phyloP scores from a whole-genome alignment of 129 eudicot genomes.

The Tanacetum coccineum region DNA sequence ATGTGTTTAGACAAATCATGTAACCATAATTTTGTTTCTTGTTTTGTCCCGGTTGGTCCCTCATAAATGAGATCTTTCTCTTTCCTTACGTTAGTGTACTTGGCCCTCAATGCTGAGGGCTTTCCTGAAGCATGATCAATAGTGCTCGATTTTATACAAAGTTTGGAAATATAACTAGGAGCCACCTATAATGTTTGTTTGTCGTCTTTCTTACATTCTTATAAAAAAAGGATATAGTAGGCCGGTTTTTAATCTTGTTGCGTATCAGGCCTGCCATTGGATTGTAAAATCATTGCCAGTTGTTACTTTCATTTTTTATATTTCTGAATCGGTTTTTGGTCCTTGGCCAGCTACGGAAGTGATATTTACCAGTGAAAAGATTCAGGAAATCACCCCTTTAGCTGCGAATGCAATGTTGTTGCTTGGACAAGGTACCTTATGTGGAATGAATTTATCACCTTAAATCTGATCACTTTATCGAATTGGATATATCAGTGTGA shows the following conservation, averaged over 20 bases:
- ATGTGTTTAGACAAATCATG: neutral
- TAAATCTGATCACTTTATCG: slow-evolving; percentile 15
- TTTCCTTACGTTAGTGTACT: too few species aligned
- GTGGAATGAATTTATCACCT: neutral
- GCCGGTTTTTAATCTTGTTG: neutral
- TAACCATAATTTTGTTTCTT: neutral
- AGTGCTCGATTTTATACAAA: neutral
- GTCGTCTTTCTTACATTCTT: neutral
- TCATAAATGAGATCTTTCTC: too few species aligned
- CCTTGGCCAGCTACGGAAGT: slow-evolving; percentile 49
- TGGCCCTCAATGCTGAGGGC: neutral
- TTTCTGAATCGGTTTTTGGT: slow-evolving; percentile 13
- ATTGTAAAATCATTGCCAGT: neutral
- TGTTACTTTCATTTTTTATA: slow-evolving; percentile 4
- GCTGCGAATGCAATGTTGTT: slow-evolving; percentile 56
- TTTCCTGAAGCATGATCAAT: neutral
- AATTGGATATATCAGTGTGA: neutral
- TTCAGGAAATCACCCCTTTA: slow-evolving; percentile 60
- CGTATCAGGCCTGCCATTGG: neutral
- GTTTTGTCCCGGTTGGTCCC: too few species aligned
- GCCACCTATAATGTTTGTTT: neutral
- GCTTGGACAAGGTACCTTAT: slow-evolving; percentile 82
- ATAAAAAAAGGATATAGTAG: neutral
- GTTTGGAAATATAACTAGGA: neutral
- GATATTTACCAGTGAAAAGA: slow-evolving; percentile 78